Percentiles rank a stretch among this genome's conserved stretches.
Evolutionary conservation across 495 filamentous ascomycete species (phyloP).

Genomic region (Xylaria venustula): DNA sequence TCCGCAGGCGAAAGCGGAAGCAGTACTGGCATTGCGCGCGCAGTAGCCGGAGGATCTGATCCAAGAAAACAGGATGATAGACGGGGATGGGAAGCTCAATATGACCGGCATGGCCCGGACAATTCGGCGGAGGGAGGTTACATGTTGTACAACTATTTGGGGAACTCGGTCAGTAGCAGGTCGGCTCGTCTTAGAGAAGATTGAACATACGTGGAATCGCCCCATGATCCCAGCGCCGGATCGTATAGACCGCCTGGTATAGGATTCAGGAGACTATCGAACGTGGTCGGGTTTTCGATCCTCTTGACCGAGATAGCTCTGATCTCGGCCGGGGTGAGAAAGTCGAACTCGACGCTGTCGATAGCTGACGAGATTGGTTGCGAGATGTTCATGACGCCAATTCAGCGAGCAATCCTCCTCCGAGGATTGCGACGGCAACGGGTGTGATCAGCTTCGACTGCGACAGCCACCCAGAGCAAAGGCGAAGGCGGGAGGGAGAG

Average conservation of each 20-base stretch:
- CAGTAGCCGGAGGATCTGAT: slow-evolving; percentile 80
- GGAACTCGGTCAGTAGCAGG: neutral
- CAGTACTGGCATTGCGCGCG: slow-evolving; percentile 89
- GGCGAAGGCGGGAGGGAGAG: neutral
- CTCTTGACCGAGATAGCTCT: slow-evolving; percentile 84
- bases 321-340: slow-evolving; percentile 79
- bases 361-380: slow-evolving; percentile 84
- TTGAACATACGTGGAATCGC: slow-evolving; percentile 69
- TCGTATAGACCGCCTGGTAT: slow-evolving; percentile 90
- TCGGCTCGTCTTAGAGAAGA: neutral
- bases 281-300: slow-evolving; percentile 85
- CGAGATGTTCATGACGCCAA: slow-evolving; percentile 70
- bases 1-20: slow-evolving; percentile 72
- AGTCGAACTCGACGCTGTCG: slow-evolving; percentile 83
- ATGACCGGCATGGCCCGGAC: slow-evolving; percentile 91
- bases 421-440: slow-evolving; percentile 6
- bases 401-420: slow-evolving; percentile 8
- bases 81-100: slow-evolving; percentile 90
- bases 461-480: neutral
- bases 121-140: slow-evolving; percentile 70
- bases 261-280: slow-evolving; percentile 83
- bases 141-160: slow-evolving; percentile 80
- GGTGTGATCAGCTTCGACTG: neutral
- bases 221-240: slow-evolving; percentile 86
- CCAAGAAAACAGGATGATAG: slow-evolving; percentile 92